Conservation (phyloP, 345 rosid species). For the Aurinia saxatilis region DNA sequence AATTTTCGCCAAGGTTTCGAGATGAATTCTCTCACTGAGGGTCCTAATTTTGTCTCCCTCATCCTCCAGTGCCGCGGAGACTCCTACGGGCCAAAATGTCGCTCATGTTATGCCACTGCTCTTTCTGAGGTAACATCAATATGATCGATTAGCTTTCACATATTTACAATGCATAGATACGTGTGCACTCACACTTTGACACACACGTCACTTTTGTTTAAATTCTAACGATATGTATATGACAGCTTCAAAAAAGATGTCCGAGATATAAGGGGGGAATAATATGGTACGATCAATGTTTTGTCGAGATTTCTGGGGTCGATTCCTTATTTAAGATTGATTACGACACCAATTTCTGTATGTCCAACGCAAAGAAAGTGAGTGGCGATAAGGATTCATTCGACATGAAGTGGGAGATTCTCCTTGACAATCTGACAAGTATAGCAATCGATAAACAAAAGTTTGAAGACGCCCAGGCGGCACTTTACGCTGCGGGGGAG, state of each 20-base stretch:
- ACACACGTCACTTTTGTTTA: no score
- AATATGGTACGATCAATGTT: no score
- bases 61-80: conserved; percentile 51
- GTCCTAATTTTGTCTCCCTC: conserved; percentile 25
- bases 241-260: no score
- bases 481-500: conserved; percentile 28
- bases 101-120: conserved; percentile 31
- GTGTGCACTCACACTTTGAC: no score
- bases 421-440: conserved; percentile 22
- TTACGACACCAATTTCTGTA: no score
- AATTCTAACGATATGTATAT: neutral
- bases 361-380: no score
- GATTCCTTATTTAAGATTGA: neutral
- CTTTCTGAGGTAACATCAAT: conserved; percentile 16
- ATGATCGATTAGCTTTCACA: neutral
- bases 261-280: no score
- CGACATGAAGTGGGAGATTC: conserved; percentile 21
- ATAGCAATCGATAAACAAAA: conserved; percentile 11
- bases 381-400: conserved; percentile 16
- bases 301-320: conserved; percentile 33
- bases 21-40: conserved; percentile 5
- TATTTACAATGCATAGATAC: neutral
- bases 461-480: no score
- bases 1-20: conserved; percentile 21
- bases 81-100: conserved; percentile 31